phyloP scores from a whole-genome alignment of 257 asterid species.

The Nicotiana tabacum region DNA sequence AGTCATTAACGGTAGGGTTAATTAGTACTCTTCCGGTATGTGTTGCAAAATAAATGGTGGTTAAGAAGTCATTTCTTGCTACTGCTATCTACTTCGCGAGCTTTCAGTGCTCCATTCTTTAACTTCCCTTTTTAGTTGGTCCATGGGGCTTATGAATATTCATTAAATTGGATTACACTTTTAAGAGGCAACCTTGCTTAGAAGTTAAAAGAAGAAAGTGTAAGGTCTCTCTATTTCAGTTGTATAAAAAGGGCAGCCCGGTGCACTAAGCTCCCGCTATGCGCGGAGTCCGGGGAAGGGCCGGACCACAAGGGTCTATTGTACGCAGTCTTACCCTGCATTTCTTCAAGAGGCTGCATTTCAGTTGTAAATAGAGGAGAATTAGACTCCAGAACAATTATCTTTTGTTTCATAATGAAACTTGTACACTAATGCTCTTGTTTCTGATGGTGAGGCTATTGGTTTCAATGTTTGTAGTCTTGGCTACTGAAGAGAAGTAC shows the following conservation, averaged over 20 bases:
- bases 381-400: not conserved
- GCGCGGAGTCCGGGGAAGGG: no score
- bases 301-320: no score
- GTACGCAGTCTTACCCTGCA: no score
- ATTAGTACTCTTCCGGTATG: not conserved
- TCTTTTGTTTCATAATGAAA: not conserved
- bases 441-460: slow-evolving; percentile 5
- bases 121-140: not conserved
- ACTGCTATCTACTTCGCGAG: not conserved
- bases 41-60: not conserved
- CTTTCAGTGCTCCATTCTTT: not conserved
- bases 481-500: slow-evolving; percentile 93
- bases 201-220: not conserved
- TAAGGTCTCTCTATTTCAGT: not conserved
- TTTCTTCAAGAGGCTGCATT: not conserved
- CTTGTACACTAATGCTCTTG: not conserved
- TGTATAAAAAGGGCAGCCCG: no score
- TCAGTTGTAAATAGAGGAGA: not conserved
- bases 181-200: not conserved
- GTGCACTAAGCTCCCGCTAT: no score
- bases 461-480: slow-evolving; percentile 45
- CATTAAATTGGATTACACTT: not conserved
- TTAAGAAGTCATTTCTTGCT: not conserved
- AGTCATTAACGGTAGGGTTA: not conserved
- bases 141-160: not conserved